Base-by-base conservation (phyloP, 1,284 basidiomycete species). In the Ganoderma meredithae region DNA sequence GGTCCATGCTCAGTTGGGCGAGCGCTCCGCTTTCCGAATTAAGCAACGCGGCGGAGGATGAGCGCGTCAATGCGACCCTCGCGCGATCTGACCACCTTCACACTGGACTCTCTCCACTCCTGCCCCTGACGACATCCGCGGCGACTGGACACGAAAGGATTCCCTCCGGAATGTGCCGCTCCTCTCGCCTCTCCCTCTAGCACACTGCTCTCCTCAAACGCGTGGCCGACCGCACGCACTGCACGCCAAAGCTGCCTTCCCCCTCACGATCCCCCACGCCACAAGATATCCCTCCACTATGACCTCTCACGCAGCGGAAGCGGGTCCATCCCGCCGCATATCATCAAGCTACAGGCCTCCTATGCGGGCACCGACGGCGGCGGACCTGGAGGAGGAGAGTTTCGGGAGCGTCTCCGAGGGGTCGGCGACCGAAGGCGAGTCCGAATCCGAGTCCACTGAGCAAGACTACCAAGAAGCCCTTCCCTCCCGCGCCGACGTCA, bases 381-480 rank as follows among this genome's bases (percentile, higher is more conserved):
- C 25, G 12, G 44, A 47, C 7, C 25, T 62, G 22, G 58, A 44
- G 41, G 68, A 73, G 41, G 66, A 68, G 59, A 67, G 67, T 55
- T 63, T 63, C 41, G 67, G 55, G 44, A 70, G 65, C 60, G 71
- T 63, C 15, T 53, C 53, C 3, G 69, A 63, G 49, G 60, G n/a
- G n/a, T 67, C 70, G 31, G 66, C 62, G 15, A 69, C 63, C 52
- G 71, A 72, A 43, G 69, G 62, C 31, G 71, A 72, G 64, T 69
- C 55, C 60, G 67, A 67, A 33, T 60, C 58, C 22, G 65, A 65
- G 49, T 60, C 61, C 36, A 68, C 65, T 10, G 63, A 64, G 19
- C 69, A 64, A 27, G 67, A 68, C 44, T 69, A 62, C 41, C 63
- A 65, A 39, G 61, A 71, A 27, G 62, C 69, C n/a, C 60, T 56